phyloP scores from a whole-genome alignment of 2,329 filamentous ascomycete species.

The Clarireedia paspali region DNA sequence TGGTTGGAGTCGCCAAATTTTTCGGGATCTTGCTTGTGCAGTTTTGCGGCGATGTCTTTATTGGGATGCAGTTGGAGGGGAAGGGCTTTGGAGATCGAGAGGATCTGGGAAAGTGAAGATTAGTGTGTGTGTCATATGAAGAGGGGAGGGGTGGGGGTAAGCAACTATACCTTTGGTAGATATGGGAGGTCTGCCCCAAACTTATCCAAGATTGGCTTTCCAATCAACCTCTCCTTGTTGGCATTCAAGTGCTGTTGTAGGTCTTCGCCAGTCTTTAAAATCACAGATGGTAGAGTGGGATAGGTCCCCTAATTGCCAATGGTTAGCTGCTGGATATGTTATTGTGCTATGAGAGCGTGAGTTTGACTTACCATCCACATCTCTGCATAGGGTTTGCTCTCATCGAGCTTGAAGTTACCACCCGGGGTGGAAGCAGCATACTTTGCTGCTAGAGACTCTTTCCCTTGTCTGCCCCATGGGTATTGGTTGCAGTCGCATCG shows the following conservation, averaged over 20 bases:
- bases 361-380: constrained; percentile 6
- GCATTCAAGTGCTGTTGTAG: constrained; percentile 57
- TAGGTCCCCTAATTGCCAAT: constrained; percentile 69
- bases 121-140: not conserved
- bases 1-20: constrained; percentile 64
- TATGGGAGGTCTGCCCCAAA: constrained; percentile 62
- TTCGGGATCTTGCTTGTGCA: constrained; percentile 56
- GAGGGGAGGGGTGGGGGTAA: not conserved
- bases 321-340: not conserved
- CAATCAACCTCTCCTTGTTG: constrained; percentile 55
- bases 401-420: constrained; percentile 54
- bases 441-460: constrained; percentile 55
- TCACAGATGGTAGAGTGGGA: constrained; percentile 58
- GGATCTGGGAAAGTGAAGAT: constrained; percentile 37
- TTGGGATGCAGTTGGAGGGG: constrained; percentile 70
- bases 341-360: not conserved
- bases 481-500: constrained; percentile 44
- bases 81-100: constrained; percentile 68
- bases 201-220: constrained; percentile 50
- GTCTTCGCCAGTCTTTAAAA: constrained; percentile 53
- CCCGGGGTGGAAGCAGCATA: constrained; percentile 59
- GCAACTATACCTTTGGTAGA: constrained; percentile 51
- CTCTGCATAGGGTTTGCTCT: constrained; percentile 55
- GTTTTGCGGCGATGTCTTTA: constrained; percentile 54
- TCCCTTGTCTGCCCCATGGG: constrained; percentile 60